Evolutionary conservation across 305 asterid genomes (phyloP).

Genomic region (Caryopteris hybrid): DNA sequence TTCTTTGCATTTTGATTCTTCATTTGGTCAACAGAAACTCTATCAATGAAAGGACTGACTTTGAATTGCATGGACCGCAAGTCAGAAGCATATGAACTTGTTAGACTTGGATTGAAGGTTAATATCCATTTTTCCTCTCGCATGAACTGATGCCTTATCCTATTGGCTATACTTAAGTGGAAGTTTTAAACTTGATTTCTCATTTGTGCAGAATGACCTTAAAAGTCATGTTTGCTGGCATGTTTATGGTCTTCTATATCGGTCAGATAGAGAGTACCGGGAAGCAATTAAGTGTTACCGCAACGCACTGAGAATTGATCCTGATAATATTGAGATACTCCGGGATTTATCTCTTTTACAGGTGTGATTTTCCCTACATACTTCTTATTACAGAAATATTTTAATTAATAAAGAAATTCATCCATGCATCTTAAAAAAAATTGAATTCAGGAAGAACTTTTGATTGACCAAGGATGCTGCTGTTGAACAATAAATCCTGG

Average conservation of each 20-base stretch:
- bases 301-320: conserved; percentile 93
- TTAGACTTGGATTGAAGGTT: conserved; percentile 85
- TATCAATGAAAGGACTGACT: conserved; percentile 96
- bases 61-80: conserved; percentile 98
- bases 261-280: conserved; percentile 97
- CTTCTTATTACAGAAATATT: not conserved
- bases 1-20: conserved; percentile 10
- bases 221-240: conserved; percentile 99
- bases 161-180: not conserved
- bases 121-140: conserved; percentile 13
- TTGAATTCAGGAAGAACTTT: not conserved
- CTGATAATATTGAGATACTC: conserved; percentile 94
- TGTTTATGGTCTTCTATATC: conserved; percentile 93
- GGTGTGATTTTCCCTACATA: conserved; percentile 37
- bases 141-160: conserved; percentile 8
- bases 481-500: not conserved
- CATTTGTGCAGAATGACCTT: conserved; percentile 86
- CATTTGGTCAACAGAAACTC: conserved; percentile 65
- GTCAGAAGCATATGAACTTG: conserved; percentile 97
- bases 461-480: not conserved
- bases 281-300: conserved; percentile 98
- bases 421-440: not conserved
- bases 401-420: not conserved
- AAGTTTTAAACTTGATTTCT: conserved; percentile 22
- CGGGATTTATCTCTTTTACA: conserved; percentile 97